phyloP scores from a whole-genome alignment of 2,329 filamentous ascomycete species.

The Pseudogymnoascus sp. region DNA sequence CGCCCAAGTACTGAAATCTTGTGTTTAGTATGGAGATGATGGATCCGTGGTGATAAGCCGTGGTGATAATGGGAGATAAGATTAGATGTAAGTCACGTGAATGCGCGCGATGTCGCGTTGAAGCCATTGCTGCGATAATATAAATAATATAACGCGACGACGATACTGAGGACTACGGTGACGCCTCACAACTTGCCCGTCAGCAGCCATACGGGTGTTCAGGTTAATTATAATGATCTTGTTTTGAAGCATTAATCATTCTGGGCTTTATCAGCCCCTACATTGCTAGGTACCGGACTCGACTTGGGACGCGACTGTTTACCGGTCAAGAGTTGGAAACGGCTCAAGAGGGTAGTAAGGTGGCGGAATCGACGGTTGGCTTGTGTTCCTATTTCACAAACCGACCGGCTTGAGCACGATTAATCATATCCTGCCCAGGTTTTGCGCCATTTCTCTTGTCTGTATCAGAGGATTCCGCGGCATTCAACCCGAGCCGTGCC shows the following conservation, averaged over 20 bases:
- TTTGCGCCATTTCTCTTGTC: background rate
- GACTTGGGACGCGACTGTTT: background rate
- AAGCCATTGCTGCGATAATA: background rate
- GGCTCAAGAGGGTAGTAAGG: background rate
- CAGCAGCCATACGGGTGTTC: background rate
- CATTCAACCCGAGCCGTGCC: background rate
- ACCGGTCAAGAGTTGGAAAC: background rate
- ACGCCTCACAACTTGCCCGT: background rate
- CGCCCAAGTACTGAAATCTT: background rate
- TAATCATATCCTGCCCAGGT: background rate
- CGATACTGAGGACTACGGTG: background rate
- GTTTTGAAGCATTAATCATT: background rate
- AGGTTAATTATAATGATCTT: background rate
- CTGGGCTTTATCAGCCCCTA: background rate
- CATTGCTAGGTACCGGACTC: background rate
- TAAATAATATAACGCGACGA: background rate
- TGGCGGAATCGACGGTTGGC: background rate
- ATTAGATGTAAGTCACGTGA: background rate
- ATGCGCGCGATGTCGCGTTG: background rate
- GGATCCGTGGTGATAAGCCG: background rate
- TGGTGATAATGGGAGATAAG: background rate
- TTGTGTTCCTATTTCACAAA: background rate
- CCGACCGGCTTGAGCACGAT: background rate
- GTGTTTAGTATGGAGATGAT: background rate
- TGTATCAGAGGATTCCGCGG: background rate